These are phyloP conservation scores for Fraxinus quadrangulata DNA, from an alignment of 257 asterid species.

Conservation along the genomic window DNA sequence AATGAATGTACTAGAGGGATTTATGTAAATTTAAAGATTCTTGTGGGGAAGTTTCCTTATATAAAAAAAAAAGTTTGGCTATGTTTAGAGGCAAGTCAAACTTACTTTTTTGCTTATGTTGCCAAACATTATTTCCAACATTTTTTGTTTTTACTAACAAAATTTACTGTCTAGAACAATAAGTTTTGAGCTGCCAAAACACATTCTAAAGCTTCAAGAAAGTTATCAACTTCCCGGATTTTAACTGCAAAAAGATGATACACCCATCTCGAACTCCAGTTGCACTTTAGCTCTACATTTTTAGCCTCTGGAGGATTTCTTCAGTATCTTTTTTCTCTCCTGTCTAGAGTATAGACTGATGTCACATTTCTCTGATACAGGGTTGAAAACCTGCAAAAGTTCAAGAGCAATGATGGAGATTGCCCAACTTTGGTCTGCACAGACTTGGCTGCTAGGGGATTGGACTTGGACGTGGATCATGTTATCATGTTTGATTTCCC, in stretches of 20 bases:
- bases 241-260: background rate
- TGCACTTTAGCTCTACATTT: background rate
- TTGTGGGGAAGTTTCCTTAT: background rate
- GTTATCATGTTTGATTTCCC: conserved; percentile 99
- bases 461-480: conserved; percentile 98
- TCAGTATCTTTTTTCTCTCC: conserved; percentile 10
- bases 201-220: background rate
- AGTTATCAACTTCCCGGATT: conserved; percentile 8
- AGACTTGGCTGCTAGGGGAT: conserved; percentile 96
- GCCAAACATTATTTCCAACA: background rate
- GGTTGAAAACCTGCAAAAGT: conserved; percentile 76
- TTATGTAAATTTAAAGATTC: background rate
- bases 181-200: background rate
- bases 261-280: background rate
- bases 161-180: background rate
- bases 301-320: background rate
- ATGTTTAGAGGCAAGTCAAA: background rate
- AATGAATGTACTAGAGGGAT: background rate
- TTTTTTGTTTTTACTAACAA: background rate
- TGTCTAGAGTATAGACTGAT: conserved; percentile 5
- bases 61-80: background rate
- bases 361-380: conserved; percentile 38
- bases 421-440: conserved; percentile 99
- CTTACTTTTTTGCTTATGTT: background rate
- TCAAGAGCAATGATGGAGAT: conserved; percentile 88